Evolutionary conservation across 352 stramenopile species (phyloP).

Genomic region (Phytophthora palmivora): DNA sequence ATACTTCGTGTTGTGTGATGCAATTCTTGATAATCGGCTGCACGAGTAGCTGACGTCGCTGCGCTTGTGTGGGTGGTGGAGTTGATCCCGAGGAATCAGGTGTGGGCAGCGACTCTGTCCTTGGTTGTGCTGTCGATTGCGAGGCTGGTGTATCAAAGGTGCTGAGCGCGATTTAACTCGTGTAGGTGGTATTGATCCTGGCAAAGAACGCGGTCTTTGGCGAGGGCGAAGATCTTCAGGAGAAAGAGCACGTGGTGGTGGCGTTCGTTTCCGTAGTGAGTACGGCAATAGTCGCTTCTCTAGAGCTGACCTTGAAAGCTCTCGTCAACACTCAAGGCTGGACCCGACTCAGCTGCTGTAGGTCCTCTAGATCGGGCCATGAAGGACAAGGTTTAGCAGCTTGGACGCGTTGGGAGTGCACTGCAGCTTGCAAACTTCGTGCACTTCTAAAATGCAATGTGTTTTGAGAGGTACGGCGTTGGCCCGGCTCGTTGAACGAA

Average conservation of each 20-base stretch:
- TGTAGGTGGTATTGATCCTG: slow-evolving; percentile 2
- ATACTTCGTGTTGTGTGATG: slow-evolving; percentile 4
- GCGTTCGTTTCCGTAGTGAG: slow-evolving; percentile 5
- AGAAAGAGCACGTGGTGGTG: not conserved
- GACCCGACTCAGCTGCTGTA: not conserved
- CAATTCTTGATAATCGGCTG: slow-evolving; percentile 1
- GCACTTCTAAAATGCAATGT: too few species aligned
- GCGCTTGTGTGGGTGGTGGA: not conserved
- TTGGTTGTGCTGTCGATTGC: not conserved
- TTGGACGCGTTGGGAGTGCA: too few species aligned
- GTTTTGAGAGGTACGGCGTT: slow-evolving; percentile 1
- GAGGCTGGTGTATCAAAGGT: not conserved
- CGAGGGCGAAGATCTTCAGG: not conserved
- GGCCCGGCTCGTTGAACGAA: not conserved
- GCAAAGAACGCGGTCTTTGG: not conserved
- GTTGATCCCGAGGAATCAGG: not conserved
- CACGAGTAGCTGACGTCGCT: not conserved
- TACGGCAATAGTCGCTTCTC: slow-evolving; percentile 4
- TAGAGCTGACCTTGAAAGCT: not conserved
- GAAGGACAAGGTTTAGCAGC: too few species aligned
- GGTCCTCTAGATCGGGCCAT: not conserved
- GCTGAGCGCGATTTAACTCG: not conserved
- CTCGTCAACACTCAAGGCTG: not conserved
- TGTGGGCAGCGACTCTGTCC: not conserved
- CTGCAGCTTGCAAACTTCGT: not conserved